Evolutionary conservation across 441 rosid species (phyloP).

Genomic region (Euphorbia celastroides): DNA sequence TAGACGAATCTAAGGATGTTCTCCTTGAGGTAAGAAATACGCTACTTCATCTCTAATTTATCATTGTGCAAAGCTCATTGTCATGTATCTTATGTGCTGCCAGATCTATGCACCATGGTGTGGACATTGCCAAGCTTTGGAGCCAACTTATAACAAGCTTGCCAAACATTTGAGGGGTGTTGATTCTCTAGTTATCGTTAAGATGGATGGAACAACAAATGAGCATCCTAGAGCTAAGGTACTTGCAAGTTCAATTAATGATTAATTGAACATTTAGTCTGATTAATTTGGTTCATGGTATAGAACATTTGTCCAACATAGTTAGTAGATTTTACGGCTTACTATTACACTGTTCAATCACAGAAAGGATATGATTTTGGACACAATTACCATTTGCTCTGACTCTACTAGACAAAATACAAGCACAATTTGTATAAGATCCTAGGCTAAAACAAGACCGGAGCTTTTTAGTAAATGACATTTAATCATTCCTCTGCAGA

Average conservation of each 20-base stretch:
- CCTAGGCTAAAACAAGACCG: not conserved
- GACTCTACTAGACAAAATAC: too few species aligned
- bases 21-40: slow-evolving; percentile 75
- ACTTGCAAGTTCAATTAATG: slow-evolving; percentile 13
- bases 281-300: not conserved
- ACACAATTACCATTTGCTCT: not conserved
- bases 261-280: not conserved
- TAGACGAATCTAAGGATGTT: slow-evolving; percentile 94
- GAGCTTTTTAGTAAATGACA: slow-evolving; percentile 5
- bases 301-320: not conserved
- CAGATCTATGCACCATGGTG: slow-evolving; percentile 99
- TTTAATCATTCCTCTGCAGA: slow-evolving; percentile 34
- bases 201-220: slow-evolving; percentile 98
- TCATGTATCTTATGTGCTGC: slow-evolving; percentile 10
- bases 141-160: slow-evolving; percentile 88
- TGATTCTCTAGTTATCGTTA: slow-evolving; percentile 82
- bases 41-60: not conserved
- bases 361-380: not conserved
- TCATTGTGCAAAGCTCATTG: slow-evolving; percentile 8
- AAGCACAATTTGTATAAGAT: too few species aligned
- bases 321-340: not conserved
- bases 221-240: slow-evolving; percentile 99
- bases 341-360: not conserved
- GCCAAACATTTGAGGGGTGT: slow-evolving; percentile 72
- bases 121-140: slow-evolving; percentile 95